phyloP scores from a whole-genome alignment of 179 eudicot genomes.

The Corrigiola litoralis region DNA sequence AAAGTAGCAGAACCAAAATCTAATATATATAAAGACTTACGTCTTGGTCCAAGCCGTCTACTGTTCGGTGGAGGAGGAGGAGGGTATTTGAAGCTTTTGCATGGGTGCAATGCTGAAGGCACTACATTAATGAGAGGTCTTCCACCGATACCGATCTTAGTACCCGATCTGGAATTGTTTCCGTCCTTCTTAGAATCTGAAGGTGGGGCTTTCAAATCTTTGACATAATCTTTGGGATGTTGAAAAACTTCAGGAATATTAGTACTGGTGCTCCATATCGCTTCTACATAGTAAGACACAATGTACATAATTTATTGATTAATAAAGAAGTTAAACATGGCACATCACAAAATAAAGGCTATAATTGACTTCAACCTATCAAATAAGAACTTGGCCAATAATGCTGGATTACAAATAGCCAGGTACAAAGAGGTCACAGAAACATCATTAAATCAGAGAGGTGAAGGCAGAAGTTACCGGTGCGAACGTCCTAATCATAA shows the following conservation, averaged over 20 bases:
- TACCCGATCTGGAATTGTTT: slow-evolving; percentile 6
- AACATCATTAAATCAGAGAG: slow-evolving; percentile 4
- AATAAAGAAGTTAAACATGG: background rate
- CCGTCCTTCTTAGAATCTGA: slow-evolving; percentile 4
- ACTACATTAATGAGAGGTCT: background rate
- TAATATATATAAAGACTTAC: slow-evolving; percentile 46
- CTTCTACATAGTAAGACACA: slow-evolving; percentile 24
- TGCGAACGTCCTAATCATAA: too few species aligned
- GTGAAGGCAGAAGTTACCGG: too few species aligned
- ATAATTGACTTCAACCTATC: background rate
- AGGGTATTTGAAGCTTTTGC: slow-evolving; percentile 50
- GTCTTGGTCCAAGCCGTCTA: slow-evolving; percentile 80
- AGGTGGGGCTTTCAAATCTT: slow-evolving; percentile 21
- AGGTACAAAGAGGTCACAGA: background rate
- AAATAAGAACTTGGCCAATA: background rate
- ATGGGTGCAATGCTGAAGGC: slow-evolving; percentile 36
- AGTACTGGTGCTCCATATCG: slow-evolving; percentile 32
- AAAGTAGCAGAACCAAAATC: background rate
- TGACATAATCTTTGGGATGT: slow-evolving; percentile 13
- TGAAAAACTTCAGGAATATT: slow-evolving; percentile 31
- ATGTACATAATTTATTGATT: slow-evolving; percentile 8
- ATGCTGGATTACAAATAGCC: background rate
- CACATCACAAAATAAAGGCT: background rate
- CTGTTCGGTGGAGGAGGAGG: slow-evolving; percentile 72
- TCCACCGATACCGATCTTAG: background rate